phyloP scores from a whole-genome alignment of 2,329 filamentous ascomycete genomes.

The Tolypocladium sp. region DNA sequence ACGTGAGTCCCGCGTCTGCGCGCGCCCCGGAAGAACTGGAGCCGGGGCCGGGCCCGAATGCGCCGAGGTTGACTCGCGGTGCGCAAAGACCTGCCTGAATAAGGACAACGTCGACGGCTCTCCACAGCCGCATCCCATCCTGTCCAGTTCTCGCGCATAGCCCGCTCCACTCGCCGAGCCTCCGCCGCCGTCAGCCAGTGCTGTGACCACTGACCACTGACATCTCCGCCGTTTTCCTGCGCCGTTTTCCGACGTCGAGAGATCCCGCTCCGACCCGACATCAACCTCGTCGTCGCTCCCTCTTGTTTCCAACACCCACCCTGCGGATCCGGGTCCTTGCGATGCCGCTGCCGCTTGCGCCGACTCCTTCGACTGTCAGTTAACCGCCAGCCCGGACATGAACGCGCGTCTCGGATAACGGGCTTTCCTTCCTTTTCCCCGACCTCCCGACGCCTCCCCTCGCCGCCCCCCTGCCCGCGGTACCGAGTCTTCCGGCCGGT shows the following conservation, averaged over 20 bases:
- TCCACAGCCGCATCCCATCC: background rate
- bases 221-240: background rate
- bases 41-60: background rate
- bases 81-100: background rate
- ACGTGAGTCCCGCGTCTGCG: background rate
- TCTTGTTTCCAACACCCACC: background rate
- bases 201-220: background rate
- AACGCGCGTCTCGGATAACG: background rate
- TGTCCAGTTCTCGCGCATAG: background rate
- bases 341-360: background rate
- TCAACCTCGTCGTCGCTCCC: background rate
- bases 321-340: background rate
- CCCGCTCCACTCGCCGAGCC: background rate
- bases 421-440: background rate
- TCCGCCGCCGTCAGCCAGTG: background rate
- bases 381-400: background rate
- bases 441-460: background rate
- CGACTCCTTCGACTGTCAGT: background rate
- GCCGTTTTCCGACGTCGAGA: background rate
- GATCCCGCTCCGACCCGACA: background rate
- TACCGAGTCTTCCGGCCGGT: background rate
- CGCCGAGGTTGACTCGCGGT: background rate
- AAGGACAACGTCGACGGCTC: background rate
- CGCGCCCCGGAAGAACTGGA: background rate
- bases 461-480: background rate